Evolutionary conservation across 2,329 filamentous ascomycete species (phyloP).

Genomic region (Sporothrix luriei): DNA sequence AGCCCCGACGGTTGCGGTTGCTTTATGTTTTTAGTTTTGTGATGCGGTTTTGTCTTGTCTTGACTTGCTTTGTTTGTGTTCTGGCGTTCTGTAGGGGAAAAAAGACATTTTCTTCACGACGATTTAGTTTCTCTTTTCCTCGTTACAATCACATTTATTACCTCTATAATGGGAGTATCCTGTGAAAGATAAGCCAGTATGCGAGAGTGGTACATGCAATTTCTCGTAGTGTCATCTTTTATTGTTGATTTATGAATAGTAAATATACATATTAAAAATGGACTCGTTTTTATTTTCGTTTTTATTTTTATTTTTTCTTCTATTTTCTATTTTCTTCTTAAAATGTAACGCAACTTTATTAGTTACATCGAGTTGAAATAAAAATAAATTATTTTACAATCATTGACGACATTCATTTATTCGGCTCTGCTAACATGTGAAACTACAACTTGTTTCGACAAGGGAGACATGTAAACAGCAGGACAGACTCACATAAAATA

Average conservation of each 20-base stretch:
- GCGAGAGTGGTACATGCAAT: too few relatives aligned
- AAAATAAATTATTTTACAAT: neutral
- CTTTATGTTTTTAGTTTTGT: too few relatives aligned
- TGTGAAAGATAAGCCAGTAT: too few relatives aligned
- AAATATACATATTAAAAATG: too few relatives aligned
- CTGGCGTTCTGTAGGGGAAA: constrained; percentile 23
- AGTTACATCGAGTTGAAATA: neutral
- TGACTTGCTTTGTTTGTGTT: neutral
- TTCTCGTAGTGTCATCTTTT: too few relatives aligned
- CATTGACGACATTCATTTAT: too few relatives aligned
- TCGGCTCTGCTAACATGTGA: too few relatives aligned
- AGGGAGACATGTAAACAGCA: too few relatives aligned
- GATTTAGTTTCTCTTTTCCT: constrained; percentile 25
- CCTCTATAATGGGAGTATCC: neutral
- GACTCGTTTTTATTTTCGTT: neutral
- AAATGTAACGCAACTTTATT: neutral
- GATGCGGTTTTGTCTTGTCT: neutral
- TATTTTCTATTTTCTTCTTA: neutral
- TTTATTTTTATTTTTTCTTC: neutral
- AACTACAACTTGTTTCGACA: too few relatives aligned
- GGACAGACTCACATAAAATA: too few relatives aligned
- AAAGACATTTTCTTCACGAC: constrained; percentile 26
- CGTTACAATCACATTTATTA: constrained; percentile 4
- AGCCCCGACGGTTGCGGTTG: too few relatives aligned
- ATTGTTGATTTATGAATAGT: too few relatives aligned